phyloP scores from a whole-genome alignment of 1,284 basidiomycete genomes.

The Cryptococcus deneoformans region DNA sequence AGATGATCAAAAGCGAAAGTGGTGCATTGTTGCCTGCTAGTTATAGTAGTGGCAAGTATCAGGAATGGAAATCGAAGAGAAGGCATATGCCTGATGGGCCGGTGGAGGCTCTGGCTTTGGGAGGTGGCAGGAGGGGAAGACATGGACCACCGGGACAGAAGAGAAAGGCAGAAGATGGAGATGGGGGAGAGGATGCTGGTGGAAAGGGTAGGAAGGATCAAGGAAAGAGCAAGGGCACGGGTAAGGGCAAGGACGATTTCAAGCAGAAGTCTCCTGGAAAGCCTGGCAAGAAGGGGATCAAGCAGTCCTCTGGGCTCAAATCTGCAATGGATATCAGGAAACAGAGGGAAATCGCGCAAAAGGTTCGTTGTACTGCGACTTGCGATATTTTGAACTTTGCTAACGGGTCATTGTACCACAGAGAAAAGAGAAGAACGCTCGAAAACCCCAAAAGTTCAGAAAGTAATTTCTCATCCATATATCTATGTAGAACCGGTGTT shows the following conservation, averaged over 20 bases:
- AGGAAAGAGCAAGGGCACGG: not conserved
- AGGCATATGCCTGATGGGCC: not conserved
- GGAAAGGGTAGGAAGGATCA: not conserved
- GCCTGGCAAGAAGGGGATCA: not conserved
- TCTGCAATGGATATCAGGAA: slow-evolving; percentile 1
- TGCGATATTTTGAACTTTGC: not conserved
- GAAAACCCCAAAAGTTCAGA: slow-evolving; percentile 1
- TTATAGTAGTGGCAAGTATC: slow-evolving; percentile 89
- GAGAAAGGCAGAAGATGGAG: not conserved
- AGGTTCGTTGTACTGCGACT: not conserved
- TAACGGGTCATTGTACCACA: not conserved
- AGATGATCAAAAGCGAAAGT: slow-evolving; percentile 90
- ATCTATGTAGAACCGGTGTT: too few relatives aligned
- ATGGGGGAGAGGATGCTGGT: not conserved
- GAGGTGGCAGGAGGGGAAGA: not conserved
- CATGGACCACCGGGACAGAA: not conserved
- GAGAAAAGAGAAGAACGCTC: slow-evolving; percentile 12
- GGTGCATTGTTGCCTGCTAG: slow-evolving; percentile 89
- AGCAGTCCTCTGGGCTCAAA: slow-evolving; percentile 1
- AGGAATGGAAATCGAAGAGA: slow-evolving; percentile 72
- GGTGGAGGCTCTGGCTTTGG: not conserved
- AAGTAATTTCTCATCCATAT: not conserved
- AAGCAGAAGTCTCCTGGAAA: not conserved
- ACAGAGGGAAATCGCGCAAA: not conserved
- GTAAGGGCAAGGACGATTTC: not conserved